Evolutionary conservation across 2,329 filamentous ascomycete genomes (phyloP).

Genomic region (Fusarium temperatum): DNA sequence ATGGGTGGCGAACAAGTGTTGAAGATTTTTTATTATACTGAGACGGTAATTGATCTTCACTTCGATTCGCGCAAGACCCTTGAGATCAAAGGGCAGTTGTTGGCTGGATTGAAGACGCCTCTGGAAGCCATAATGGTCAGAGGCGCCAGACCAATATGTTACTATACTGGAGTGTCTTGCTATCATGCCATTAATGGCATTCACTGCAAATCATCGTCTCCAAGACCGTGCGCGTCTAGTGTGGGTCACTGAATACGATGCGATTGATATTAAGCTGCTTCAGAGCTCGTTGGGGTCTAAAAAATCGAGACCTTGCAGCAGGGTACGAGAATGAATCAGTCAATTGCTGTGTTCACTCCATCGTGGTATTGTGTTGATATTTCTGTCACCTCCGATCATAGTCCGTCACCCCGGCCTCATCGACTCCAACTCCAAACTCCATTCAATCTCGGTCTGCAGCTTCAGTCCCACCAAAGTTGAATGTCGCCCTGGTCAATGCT

Average conservation of each 20-base stretch:
- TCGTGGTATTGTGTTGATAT: accelerated
- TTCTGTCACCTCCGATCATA: accelerated
- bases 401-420: not conserved
- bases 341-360: accelerated
- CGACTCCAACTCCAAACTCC: conserved; percentile 8
- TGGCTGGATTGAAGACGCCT: conserved; percentile 6
- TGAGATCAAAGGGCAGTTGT: not conserved
- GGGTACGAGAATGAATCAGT: not conserved
- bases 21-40: not conserved
- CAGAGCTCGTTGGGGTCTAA: not conserved
- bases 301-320: not conserved
- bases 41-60: not conserved
- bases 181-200: not conserved
- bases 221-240: not conserved
- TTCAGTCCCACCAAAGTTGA: conserved; percentile 11
- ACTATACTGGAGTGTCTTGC: not conserved
- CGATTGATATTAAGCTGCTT: not conserved
- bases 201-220: not conserved
- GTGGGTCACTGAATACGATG: conserved; percentile 8
- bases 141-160: not conserved
- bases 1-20: conserved; percentile 24
- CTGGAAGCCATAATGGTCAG: conserved; percentile 14
- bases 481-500: conserved; percentile 13
- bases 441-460: conserved; percentile 38
- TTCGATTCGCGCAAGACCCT: not conserved